phyloP scores from a whole-genome alignment of 108 stramenopile genomes.

The Pseudonitzschia delicatissima region DNA sequence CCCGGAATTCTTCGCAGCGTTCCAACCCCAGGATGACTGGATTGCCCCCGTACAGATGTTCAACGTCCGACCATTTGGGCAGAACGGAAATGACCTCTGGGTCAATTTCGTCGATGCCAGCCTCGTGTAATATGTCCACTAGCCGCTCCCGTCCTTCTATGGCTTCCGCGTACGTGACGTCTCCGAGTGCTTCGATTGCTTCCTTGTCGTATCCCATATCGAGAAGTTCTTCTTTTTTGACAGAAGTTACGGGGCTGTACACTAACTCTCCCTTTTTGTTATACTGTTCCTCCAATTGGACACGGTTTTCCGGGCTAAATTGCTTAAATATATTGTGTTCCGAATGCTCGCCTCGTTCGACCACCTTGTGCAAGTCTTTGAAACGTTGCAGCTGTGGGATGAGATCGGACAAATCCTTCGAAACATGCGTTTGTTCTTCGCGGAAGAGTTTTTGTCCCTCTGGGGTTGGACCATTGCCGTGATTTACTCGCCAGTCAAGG shows the following conservation, averaged over 20 bases:
- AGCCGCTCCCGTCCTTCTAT: constrained; percentile 33
- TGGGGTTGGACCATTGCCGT: too few relatives aligned
- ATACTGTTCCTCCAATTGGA: constrained; percentile 10
- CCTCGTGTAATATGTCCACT: constrained; percentile 34
- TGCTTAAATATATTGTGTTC: background rate
- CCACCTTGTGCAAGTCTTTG: background rate
- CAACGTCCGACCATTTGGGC: constrained; percentile 39
- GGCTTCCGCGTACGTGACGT: constrained; percentile 32
- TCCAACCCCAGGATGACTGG: constrained; percentile 70
- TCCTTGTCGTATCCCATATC: background rate
- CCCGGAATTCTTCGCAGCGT: constrained; percentile 56
- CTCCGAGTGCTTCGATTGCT: background rate
- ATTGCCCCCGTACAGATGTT: constrained; percentile 57
- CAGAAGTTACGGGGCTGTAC: constrained; percentile 21
- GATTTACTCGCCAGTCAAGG: too few relatives aligned
- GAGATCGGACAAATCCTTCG: background rate
- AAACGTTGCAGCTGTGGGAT: background rate
- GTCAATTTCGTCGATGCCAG: constrained; percentile 38
- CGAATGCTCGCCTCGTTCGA: background rate
- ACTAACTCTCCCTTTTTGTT: constrained; percentile 26
- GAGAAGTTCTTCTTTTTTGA: constrained; percentile 31
- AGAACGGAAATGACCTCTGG: constrained; percentile 17
- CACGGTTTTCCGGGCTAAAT: background rate
- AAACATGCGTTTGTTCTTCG: background rate
- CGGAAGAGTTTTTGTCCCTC: too few relatives aligned